phyloP scores from a whole-genome alignment of 257 asterid species.

The Solanum medicagineum region DNA sequence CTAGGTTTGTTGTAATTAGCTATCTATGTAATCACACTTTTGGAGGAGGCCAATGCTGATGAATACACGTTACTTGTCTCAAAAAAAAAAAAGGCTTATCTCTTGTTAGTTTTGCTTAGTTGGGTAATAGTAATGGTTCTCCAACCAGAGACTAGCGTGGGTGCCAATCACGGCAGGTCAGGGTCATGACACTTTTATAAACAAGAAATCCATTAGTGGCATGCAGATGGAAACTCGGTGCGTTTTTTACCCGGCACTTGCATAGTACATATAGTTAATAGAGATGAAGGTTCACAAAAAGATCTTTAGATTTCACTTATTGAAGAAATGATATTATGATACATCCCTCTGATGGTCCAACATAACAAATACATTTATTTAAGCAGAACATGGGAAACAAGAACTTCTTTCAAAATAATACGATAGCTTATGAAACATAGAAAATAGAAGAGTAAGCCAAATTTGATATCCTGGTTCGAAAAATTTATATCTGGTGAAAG shows the following conservation, averaged over 20 bases:
- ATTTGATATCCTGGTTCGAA: not conserved
- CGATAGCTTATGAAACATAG: not conserved
- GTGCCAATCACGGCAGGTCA: too few species aligned
- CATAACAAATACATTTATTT: not conserved
- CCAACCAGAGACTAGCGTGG: too few species aligned
- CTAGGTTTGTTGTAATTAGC: too few species aligned
- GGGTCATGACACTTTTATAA: not conserved
- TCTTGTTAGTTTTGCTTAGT: too few species aligned
- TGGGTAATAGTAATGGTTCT: too few species aligned
- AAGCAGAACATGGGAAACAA: not conserved
- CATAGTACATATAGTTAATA: not conserved
- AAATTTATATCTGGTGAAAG: slow-evolving; percentile 5
- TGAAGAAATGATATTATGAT: not conserved
- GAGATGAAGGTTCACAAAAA: not conserved
- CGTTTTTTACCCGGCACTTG: not conserved
- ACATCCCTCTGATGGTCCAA: not conserved
- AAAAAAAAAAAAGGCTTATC: too few species aligned
- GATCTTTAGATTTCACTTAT: not conserved
- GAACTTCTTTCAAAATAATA: not conserved
- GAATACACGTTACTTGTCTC: too few species aligned
- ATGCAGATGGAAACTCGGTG: not conserved
- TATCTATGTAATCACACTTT: too few species aligned
- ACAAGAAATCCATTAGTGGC: not conserved
- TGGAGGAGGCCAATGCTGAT: too few species aligned
- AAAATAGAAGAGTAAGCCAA: not conserved